A percentile compares a stretch with the other conserved stretches of the same genome.
Conservation (phyloP, 2,329 filamentous ascomycete species). For the Pseudogymnoascus sp. region DNA sequence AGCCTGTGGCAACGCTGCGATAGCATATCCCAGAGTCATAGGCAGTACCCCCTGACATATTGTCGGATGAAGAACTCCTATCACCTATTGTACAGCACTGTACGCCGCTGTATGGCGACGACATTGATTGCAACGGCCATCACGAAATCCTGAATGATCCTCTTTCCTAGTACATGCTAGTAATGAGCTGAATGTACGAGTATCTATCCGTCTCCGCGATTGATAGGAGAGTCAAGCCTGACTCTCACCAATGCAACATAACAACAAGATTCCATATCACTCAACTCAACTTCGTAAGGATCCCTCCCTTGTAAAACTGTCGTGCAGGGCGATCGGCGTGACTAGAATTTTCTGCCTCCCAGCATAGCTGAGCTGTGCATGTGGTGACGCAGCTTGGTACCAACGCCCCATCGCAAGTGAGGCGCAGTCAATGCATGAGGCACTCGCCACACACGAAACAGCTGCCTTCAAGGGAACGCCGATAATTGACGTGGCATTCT, state of each 20-base stretch:
- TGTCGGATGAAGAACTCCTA: background rate
- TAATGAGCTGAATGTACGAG: background rate
- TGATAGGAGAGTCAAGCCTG: background rate
- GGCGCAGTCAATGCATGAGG: conserved; percentile 2
- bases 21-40: background rate
- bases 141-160: background rate
- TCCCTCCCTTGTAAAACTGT: conserved; percentile 5
- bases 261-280: background rate
- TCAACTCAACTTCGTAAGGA: background rate
- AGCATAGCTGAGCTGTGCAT: conserved; percentile 3
- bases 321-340: background rate
- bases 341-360: conserved; percentile 4
- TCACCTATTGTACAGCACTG: background rate
- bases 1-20: conserved; percentile 3
- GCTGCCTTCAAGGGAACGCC: conserved; percentile 1
- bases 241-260: background rate
- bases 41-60: background rate
- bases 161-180: background rate
- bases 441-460: background rate
- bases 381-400: background rate
- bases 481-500: conserved; percentile 6
- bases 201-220: background rate
- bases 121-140: background rate
- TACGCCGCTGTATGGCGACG: background rate
- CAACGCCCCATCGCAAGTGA: background rate